These are phyloP conservation scores for Aspergillus quadricinctus DNA, from an alignment of 2,329 filamentous ascomycete genomes.

Conservation along the genomic window DNA sequence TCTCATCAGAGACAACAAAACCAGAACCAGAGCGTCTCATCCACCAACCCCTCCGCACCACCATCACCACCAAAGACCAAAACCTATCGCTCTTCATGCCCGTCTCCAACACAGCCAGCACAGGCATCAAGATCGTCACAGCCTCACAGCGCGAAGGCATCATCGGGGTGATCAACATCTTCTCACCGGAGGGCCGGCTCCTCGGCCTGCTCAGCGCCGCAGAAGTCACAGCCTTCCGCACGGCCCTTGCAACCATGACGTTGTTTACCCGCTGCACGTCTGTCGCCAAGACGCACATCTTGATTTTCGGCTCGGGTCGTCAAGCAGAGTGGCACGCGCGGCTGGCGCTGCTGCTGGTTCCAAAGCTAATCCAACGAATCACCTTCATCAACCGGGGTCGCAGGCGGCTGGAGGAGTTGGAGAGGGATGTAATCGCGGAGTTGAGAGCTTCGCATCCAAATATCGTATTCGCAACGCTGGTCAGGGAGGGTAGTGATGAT, in stretches of 20 bases:
- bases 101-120: conserved; percentile 58
- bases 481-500: conserved; percentile 57
- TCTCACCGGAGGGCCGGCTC: conserved; percentile 58
- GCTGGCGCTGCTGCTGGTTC: conserved; percentile 47
- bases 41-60: conserved; percentile 42
- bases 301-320: conserved; percentile 48
- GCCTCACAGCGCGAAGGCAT: conserved; percentile 41
- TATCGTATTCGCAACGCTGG: conserved; percentile 30
- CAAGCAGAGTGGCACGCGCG: conserved; percentile 50
- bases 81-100: conserved; percentile 71
- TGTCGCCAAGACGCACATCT: conserved; percentile 29
- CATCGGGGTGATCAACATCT: conserved; percentile 66
- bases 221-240: conserved; percentile 75
- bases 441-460: conserved; percentile 35
- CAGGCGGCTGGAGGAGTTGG: conserved; percentile 53
- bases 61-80: conserved; percentile 36
- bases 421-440: conserved; percentile 24
- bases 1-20: conserved; percentile 26
- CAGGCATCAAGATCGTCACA: conserved; percentile 70
- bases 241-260: conserved; percentile 66
- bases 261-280: conserved; percentile 50
- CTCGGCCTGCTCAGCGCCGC: conserved; percentile 67
- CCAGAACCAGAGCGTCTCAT: conserved; percentile 26
- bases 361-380: conserved; percentile 52
- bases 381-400: conserved; percentile 70